A percentile compares a stretch with the other conserved stretches of the same genome.
Evolutionary conservation across 73 alveolate genomes (phyloP).

Genomic region (Halteria grandinella): DNA sequence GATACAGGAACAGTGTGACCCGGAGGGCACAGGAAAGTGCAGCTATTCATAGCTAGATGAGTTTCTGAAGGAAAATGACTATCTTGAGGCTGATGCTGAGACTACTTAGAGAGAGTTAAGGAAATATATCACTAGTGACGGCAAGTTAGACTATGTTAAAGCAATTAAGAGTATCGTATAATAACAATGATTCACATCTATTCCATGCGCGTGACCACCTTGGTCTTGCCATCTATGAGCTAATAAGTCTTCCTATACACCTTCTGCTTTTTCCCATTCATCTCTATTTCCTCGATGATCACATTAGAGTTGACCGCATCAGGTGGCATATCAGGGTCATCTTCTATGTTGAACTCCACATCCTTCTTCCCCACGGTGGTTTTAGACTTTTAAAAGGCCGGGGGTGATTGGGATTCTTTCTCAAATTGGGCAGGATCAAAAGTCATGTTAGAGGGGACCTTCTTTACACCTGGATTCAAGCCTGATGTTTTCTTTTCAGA

Average conservation of each 20-base stretch:
- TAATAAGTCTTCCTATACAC: slow-evolving; percentile 46
- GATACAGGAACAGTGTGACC: slow-evolving; percentile 17
- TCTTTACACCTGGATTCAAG: too few relatives aligned
- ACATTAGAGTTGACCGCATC: slow-evolving; percentile 53
- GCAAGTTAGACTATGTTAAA: neutral
- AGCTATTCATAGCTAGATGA: neutral
- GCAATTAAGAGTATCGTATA: slow-evolving; percentile 15
- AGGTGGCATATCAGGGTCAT: slow-evolving; percentile 61
- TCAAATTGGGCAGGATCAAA: too few relatives aligned
- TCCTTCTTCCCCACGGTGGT: slow-evolving; percentile 8
- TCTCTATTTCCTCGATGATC: slow-evolving; percentile 46
- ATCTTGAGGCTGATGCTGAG: slow-evolving; percentile 30
- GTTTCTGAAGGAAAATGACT: slow-evolving; percentile 25
- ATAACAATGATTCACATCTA: neutral
- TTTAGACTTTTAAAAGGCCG: neutral
- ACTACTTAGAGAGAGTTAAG: neutral
- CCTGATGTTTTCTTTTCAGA: too few relatives aligned
- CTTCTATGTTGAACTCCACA: slow-evolving; percentile 49
- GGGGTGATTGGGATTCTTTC: too few relatives aligned
- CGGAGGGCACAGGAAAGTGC: slow-evolving; percentile 11
- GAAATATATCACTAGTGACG: neutral
- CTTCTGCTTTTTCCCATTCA: slow-evolving; percentile 60
- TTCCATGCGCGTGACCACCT: slow-evolving; percentile 34
- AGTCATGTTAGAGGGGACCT: too few relatives aligned
- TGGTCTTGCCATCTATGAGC: slow-evolving; percentile 40